Percentiles rank a stretch among this genome's conserved stretches.
These are phyloP conservation scores for Globisporangium middletonii DNA, from an alignment of 352 stramenopile species.

Conservation along the genomic window DNA sequence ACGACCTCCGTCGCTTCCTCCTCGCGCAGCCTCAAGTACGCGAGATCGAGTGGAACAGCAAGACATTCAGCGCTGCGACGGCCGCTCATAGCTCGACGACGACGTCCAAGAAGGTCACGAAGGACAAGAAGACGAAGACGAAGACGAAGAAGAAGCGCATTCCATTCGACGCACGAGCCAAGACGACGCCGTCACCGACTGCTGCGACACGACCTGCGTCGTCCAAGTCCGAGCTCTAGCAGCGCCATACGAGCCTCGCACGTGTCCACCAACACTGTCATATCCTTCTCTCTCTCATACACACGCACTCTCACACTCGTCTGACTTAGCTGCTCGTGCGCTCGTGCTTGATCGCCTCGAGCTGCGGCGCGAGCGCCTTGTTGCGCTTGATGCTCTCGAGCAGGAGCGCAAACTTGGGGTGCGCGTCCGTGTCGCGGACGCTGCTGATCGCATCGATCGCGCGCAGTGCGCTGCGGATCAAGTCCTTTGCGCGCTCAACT, in stretches of 20 bases:
- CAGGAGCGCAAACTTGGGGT: slow-evolving; percentile 64
- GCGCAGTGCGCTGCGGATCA: slow-evolving; percentile 94
- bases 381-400: slow-evolving; percentile 67
- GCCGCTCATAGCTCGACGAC: slow-evolving; percentile 12
- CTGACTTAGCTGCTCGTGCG: slow-evolving; percentile 20
- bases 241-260: neutral
- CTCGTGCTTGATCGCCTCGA: slow-evolving; percentile 68
- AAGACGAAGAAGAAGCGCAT: slow-evolving; percentile 3
- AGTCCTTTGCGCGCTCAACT: slow-evolving; percentile 94
- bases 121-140: neutral
- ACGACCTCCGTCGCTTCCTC: slow-evolving; percentile 47
- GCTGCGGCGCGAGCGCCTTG: slow-evolving; percentile 44
- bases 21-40: slow-evolving; percentile 40
- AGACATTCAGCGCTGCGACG: slow-evolving; percentile 20
- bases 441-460: slow-evolving; percentile 71
- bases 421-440: slow-evolving; percentile 65
- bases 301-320: neutral
- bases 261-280: neutral
- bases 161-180: neutral
- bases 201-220: neutral
- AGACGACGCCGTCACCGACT: neutral
- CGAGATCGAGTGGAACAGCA: slow-evolving; percentile 62
- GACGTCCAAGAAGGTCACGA: slow-evolving; percentile 12
- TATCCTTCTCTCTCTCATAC: neutral
- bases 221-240: neutral